These are phyloP conservation scores for Schizothecium vesticola DNA, from an alignment of 495 filamentous ascomycete genomes.

Conservation along the genomic window DNA sequence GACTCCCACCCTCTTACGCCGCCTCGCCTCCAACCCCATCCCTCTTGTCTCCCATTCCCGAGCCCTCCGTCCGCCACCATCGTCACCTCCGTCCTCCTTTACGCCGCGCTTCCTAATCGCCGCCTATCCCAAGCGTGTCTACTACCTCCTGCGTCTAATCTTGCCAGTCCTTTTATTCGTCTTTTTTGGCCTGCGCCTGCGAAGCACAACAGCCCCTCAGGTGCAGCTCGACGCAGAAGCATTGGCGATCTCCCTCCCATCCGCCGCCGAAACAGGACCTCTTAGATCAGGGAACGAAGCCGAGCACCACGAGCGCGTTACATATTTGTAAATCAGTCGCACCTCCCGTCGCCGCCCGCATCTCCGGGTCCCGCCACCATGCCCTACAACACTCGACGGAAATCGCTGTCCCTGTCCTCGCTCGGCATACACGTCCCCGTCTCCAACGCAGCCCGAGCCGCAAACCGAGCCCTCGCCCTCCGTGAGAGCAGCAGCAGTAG, in stretches of 20 bases:
- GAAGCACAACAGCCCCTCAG: slow-evolving; percentile 4
- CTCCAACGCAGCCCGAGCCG: slow-evolving; percentile 56
- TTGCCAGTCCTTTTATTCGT: not conserved
- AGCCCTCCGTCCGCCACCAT: slow-evolving; percentile 19
- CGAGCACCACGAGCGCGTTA: slow-evolving; percentile 13
- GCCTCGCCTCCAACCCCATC: slow-evolving; percentile 15
- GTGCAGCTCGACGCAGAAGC: slow-evolving; percentile 1
- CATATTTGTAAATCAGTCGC: slow-evolving; percentile 18
- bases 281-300: slow-evolving; percentile 9
- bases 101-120: slow-evolving; percentile 4
- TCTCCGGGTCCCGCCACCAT: slow-evolving; percentile 12
- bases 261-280: slow-evolving; percentile 5
- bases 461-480: slow-evolving; percentile 27
- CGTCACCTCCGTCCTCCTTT: slow-evolving; percentile 1
- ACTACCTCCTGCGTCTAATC: not conserved
- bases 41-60: slow-evolving; percentile 17
- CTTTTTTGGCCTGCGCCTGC: not conserved
- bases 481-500: slow-evolving; percentile 19
- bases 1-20: not conserved
- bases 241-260: slow-evolving; percentile 11
- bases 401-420: slow-evolving; percentile 88
- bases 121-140: not conserved
- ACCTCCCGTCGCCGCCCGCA: slow-evolving; percentile 2
- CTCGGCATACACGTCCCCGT: slow-evolving; percentile 85
- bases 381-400: slow-evolving; percentile 97